These are phyloP conservation scores for Cupressus sempervirens DNA, from an alignment of 75 land plant genomes.

Conservation along the genomic window DNA sequence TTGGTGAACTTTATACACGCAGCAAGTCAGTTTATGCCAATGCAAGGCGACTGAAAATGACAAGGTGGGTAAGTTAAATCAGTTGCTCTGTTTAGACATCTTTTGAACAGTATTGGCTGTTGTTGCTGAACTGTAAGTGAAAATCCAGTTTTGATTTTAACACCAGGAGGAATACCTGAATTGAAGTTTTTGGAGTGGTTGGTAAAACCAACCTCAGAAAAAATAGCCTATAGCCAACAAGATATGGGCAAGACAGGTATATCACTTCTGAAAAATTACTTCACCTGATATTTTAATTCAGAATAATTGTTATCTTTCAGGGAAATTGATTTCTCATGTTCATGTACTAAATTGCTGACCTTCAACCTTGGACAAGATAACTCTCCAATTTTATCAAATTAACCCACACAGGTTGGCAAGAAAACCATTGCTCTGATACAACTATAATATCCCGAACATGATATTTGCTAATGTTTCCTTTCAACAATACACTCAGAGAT, in stretches of 20 bases:
- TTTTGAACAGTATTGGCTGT: constrained; percentile 58
- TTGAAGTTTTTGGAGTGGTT: constrained; percentile 42
- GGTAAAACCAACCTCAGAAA: constrained; percentile 69
- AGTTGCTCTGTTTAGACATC: constrained; percentile 65
- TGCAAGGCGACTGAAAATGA: constrained; percentile 79
- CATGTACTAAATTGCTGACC: no score
- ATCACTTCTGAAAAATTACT: no score
- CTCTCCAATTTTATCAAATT: no score
- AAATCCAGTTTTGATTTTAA: constrained; percentile 41
- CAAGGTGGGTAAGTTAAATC: constrained; percentile 58
- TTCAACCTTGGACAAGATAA: no score
- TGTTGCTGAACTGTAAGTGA: constrained; percentile 68
- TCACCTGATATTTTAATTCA: no score
- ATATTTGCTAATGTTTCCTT: no score
- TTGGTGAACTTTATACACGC: neutral
- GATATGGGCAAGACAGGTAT: constrained; percentile 86
- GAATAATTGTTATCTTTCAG: no score
- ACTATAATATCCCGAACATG: no score
- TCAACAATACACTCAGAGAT: no score
- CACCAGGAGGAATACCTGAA: constrained; percentile 40
- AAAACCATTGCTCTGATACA: no score
- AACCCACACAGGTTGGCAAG: no score
- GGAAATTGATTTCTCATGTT: no score
- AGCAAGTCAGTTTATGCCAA: constrained; percentile 78
- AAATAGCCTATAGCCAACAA: constrained; percentile 72